Evolutionary conservation across 2,329 filamentous ascomycete species (phyloP).

Genomic region (Albifimbria verrucaria): DNA sequence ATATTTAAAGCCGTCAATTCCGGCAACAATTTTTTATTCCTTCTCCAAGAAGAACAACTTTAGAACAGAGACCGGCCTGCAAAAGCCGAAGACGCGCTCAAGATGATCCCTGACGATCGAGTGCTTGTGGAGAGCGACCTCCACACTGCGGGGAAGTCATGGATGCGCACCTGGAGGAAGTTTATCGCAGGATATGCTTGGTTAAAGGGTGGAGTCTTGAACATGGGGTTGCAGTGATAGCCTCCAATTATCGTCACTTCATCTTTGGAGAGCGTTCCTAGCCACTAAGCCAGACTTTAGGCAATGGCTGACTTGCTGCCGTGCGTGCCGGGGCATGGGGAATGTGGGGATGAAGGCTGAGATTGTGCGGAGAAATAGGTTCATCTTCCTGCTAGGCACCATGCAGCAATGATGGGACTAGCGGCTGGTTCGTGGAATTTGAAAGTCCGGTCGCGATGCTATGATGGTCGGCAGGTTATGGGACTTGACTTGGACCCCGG

Average conservation of each 20-base stretch:
- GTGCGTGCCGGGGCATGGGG: background rate
- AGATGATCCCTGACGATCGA: slow-evolving; percentile 67
- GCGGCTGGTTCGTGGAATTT: background rate
- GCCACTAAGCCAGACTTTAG: too few relatives aligned
- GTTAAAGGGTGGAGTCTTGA: slow-evolving; percentile 71
- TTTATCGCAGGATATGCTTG: slow-evolving; percentile 66
- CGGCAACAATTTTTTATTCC: slow-evolving; percentile 76
- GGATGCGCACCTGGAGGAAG: slow-evolving; percentile 70
- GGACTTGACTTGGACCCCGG: too few relatives aligned
- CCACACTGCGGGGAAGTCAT: slow-evolving; percentile 76
- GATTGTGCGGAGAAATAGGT: background rate
- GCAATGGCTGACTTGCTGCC: background rate
- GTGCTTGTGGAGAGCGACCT: slow-evolving; percentile 84
- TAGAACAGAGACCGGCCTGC: slow-evolving; percentile 41
- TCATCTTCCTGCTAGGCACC: too few relatives aligned
- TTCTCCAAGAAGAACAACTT: slow-evolving; percentile 82
- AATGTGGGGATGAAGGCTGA: background rate
- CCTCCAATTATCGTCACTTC: slow-evolving; percentile 72
- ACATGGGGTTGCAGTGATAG: slow-evolving; percentile 63
- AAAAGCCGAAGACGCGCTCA: slow-evolving; percentile 61
- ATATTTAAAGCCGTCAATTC: slow-evolving; percentile 69
- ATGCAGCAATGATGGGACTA: too few relatives aligned
- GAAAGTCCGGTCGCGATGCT: background rate
- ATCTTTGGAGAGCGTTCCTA: slow-evolving; percentile 62
- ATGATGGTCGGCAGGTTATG: background rate